Evolutionary conservation across 768 basidiomycete genomes (phyloP), one percentile per base, ranked within the genome.

Genomic region (Psilocybe sp.): DNA sequence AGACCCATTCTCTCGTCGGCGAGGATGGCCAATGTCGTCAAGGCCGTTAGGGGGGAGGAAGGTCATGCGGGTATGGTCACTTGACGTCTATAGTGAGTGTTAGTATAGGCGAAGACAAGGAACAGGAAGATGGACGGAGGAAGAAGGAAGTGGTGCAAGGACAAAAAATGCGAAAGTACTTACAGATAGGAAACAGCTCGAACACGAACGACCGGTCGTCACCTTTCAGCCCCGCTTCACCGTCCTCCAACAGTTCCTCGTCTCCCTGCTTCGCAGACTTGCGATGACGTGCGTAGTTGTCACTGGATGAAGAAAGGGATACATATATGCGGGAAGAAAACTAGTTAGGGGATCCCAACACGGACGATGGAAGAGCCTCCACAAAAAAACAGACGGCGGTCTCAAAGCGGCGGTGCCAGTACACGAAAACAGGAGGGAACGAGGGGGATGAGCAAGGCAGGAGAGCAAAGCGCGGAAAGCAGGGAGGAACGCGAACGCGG

Each of bases 1-100:
- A 99, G 84, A 69, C 95, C 95, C 96, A 98, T 98, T 69, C 98
- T n/a, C n/a, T n/a, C 96, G 59, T 99, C 96, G 0, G 96, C 95
- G 7, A 98, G 82, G n/a, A n/a, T n/a, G n/a, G n/a, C n/a, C n/a
- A 50, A 98, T 98, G 43, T 96, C 95, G 53, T 98, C 98, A 53
- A 98, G 76, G 40, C 95, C 94, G 59, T 98, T 97, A 63, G 97
- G 93, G 60, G 98, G 88, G 2, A 99, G 73, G 0, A 92, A 90
- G 3, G 94, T 85, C 93, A 98, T 89, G 71, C 65, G 98, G 97
- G 65, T 99, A 99, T 18, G 85, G 78, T 18, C 97, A 79, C 95
- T 89, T 78, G 62, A 98, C 92, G 64, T 85, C 95, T 96, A 58
- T n/a, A 38, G 23, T 46, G 36, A 7, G 23, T 28, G 7, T 28